Conservation (phyloP, 208 protist genomes). For the Crithidia acanthocephali region DNA sequence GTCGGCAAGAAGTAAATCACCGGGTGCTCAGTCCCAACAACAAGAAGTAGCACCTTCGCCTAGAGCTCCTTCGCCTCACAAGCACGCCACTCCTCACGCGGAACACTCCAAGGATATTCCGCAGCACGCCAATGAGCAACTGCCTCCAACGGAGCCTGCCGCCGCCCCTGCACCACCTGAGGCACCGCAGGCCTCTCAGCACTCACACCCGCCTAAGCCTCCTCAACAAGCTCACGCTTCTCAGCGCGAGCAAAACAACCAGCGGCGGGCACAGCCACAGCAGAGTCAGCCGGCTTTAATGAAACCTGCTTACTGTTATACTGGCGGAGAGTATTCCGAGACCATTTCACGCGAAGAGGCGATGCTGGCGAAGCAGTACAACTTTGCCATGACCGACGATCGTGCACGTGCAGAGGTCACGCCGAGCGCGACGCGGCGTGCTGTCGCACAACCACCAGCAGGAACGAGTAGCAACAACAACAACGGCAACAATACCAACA, state of each 20-base stretch:
- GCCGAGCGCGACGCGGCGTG: constrained; percentile 14
- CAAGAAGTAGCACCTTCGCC: not conserved
- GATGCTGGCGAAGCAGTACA: constrained; percentile 36
- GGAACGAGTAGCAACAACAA: not conserved
- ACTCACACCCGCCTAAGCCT: not conserved
- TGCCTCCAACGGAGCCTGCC: not conserved
- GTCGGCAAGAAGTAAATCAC: not conserved
- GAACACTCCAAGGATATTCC: constrained; percentile 20
- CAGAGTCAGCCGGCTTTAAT: not conserved
- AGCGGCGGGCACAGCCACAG: not conserved
- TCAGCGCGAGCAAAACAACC: not conserved
- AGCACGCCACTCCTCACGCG: not conserved
- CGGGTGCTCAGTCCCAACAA: not conserved
- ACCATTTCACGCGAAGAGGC: constrained; percentile 32
- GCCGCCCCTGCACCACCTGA: not conserved
- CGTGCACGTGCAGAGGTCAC: constrained; percentile 13
- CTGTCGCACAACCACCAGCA: not conserved
- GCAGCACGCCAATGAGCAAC: constrained; percentile 10
- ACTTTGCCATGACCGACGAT: constrained; percentile 26
- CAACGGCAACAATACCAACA: not conserved
- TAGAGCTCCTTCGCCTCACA: constrained; percentile 3
- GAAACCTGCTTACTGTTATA: constrained; percentile 32
- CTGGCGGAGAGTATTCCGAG: constrained; percentile 25
- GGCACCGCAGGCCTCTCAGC: not conserved
- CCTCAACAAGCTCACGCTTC: not conserved